Evolutionary conservation across 371 early-diverging fungal species (phyloP).

Genomic region (Capillidium heterosporum): DNA sequence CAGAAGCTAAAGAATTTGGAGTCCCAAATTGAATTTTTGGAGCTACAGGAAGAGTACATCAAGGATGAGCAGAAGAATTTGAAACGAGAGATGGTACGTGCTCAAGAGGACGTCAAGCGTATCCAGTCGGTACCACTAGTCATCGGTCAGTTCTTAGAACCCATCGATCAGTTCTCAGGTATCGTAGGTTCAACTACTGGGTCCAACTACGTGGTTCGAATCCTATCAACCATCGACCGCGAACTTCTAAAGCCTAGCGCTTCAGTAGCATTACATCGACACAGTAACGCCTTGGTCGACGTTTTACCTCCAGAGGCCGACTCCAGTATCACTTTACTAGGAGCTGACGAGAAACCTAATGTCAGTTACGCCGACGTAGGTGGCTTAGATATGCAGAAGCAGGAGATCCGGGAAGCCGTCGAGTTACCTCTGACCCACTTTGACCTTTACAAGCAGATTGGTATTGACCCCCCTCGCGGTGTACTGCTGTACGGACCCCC

Average conservation of each 20-base stretch:
- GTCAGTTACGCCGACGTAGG: slow-evolving; percentile 97
- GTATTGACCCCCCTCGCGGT: slow-evolving; percentile 98
- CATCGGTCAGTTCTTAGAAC: slow-evolving; percentile 98
- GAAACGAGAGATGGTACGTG: slow-evolving; percentile 85
- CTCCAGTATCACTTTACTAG: slow-evolving; percentile 89
- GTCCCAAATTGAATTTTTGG: slow-evolving; percentile 88
- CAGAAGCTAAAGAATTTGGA: slow-evolving; percentile 86
- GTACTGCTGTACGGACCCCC: slow-evolving; percentile 98
- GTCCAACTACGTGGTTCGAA: slow-evolving; percentile 89
- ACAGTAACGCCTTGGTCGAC: slow-evolving; percentile 95
- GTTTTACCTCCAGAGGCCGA: slow-evolving; percentile 96
- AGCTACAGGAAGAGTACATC: slow-evolving; percentile 97
- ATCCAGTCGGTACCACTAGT: slow-evolving; percentile 98
- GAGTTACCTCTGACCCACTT: slow-evolving; percentile 99
- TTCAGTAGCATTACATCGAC: slow-evolving; percentile 96
- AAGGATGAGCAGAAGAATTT: slow-evolving; percentile 97
- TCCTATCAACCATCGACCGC: slow-evolving; percentile 95
- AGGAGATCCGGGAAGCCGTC: slow-evolving; percentile 99
- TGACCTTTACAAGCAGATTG: slow-evolving; percentile 98
- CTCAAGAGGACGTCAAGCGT: slow-evolving; percentile 97
- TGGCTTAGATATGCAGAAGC: slow-evolving; percentile 98
- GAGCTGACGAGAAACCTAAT: slow-evolving; percentile 90
- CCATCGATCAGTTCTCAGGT: slow-evolving; percentile 95
- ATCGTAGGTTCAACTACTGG: slow-evolving; percentile 97
- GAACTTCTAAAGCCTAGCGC: slow-evolving; percentile 96